Conservation (phyloP, 1,284 basidiomycete species). For the Fomitopsis palustris region DNA sequence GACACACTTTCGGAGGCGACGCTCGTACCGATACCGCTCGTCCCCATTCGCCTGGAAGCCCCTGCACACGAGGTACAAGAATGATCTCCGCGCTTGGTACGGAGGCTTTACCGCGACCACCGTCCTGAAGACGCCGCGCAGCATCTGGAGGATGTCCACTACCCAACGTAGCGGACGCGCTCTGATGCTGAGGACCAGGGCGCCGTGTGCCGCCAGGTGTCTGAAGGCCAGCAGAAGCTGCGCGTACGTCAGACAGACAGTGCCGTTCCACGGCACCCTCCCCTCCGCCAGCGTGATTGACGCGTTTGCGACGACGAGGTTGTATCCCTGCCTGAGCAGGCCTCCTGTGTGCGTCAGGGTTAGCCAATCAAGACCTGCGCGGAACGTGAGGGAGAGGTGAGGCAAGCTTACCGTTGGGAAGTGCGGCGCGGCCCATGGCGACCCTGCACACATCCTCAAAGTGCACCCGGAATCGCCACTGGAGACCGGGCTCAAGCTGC, state of each 20-base stretch:
- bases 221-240: constrained; percentile 9
- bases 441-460: constrained; percentile 10
- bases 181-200: neutral
- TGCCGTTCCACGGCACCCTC: neutral
- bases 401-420: no score
- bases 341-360: neutral
- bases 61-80: constrained; percentile 17
- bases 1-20: neutral
- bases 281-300: constrained; percentile 5
- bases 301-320: constrained; percentile 18
- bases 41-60: constrained; percentile 9
- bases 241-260: constrained; percentile 7
- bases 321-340: neutral
- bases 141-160: constrained; percentile 13
- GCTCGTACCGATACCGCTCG: neutral
- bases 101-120: constrained; percentile 6
- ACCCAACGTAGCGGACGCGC: neutral
- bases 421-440: neutral
- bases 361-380: neutral
- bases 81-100: constrained; percentile 8
- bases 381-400: neutral
- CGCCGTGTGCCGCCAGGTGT: neutral
- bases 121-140: constrained; percentile 9
- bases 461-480: constrained; percentile 6
- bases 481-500: constrained; percentile 1